Percentiles rank a stretch among this genome's conserved stretches.
Conservation (phyloP, 176 grass and related monocot genomes). For the Avena sativa region DNA sequence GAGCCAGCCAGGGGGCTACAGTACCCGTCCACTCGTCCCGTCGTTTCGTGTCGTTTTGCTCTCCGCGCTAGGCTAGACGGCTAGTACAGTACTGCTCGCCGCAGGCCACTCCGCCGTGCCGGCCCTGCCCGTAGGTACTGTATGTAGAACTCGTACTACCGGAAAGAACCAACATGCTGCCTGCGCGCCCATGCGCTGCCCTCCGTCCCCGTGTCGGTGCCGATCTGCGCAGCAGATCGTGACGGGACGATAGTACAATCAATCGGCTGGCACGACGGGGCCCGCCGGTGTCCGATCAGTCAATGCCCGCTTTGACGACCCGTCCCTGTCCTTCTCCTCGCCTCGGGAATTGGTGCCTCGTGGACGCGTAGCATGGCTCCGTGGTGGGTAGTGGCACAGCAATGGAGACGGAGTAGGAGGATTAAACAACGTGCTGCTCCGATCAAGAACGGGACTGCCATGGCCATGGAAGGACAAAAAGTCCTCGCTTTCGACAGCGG, state of each 20-base stretch:
- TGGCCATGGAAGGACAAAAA: slow-evolving; percentile 8
- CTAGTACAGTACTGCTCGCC: background rate
- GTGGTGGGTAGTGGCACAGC: background rate
- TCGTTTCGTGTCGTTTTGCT: background rate
- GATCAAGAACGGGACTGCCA: background rate
- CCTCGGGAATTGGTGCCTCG: slow-evolving; percentile 16
- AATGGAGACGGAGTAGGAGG: background rate
- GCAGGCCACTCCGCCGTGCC: background rate
- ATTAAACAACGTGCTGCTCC: slow-evolving; percentile 37
- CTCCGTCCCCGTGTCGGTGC: background rate
- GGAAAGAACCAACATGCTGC: background rate
- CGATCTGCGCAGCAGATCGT: background rate
- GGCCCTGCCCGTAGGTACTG: background rate
- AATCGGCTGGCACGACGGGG: background rate
- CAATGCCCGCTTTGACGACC: slow-evolving; percentile 43
- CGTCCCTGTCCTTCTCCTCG: slow-evolving; percentile 17
- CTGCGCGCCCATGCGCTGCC: background rate
- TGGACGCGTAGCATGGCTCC: background rate
- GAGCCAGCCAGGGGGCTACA: background rate
- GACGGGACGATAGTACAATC: background rate
- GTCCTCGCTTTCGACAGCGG: background rate
- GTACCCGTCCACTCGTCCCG: background rate
- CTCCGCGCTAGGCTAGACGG: background rate
- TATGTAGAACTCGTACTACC: background rate
- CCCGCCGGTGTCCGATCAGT: slow-evolving; percentile 27